Percentiles rank a stretch among this genome's conserved stretches.
Evolutionary conservation across 1,284 basidiomycete genomes (phyloP).

Genomic region (Fomitopsis palustris): DNA sequence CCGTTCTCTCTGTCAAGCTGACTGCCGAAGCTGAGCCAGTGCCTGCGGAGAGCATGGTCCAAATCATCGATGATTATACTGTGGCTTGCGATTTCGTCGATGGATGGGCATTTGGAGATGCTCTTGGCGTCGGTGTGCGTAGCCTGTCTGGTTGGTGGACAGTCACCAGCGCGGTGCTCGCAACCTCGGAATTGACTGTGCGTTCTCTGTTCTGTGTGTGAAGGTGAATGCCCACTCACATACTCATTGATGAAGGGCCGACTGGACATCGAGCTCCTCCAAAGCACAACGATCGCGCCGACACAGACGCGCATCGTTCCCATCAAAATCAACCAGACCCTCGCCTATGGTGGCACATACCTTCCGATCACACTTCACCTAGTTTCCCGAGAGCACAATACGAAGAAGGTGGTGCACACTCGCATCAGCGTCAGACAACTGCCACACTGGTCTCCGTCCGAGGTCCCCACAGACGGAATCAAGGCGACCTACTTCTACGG

Average conservation of each 20-base stretch:
- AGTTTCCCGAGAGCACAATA: slow-evolving; percentile 14
- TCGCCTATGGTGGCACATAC: slow-evolving; percentile 14
- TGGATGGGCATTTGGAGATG: slow-evolving; percentile 64
- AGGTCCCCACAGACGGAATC: slow-evolving; percentile 31
- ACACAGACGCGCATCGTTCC: slow-evolving; percentile 60
- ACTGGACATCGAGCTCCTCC: not conserved
- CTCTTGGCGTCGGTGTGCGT: slow-evolving; percentile 59
- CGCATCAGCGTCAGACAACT: slow-evolving; percentile 42
- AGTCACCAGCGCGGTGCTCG: slow-evolving; percentile 25
- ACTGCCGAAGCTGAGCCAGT: slow-evolving; percentile 36
- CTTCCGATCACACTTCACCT: slow-evolving; percentile 39
- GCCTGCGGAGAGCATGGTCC: slow-evolving; percentile 20
- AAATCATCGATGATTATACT: slow-evolving; percentile 48
- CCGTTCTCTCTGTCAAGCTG: slow-evolving; percentile 50
- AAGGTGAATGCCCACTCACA: no score
- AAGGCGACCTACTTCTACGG: slow-evolving; percentile 59
- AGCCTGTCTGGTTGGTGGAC: slow-evolving; percentile 54
- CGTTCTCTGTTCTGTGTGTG: not conserved
- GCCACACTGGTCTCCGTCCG: slow-evolving; percentile 33
- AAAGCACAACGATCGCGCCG: slow-evolving; percentile 31
- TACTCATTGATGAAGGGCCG: not conserved
- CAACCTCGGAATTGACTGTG: slow-evolving; percentile 7
- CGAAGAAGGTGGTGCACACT: slow-evolving; percentile 24
- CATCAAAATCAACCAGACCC: slow-evolving; percentile 40
- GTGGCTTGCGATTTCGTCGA: slow-evolving; percentile 61